phyloP scores from a whole-genome alignment of 148 eudicot genomes.

The Cornus florida region DNA sequence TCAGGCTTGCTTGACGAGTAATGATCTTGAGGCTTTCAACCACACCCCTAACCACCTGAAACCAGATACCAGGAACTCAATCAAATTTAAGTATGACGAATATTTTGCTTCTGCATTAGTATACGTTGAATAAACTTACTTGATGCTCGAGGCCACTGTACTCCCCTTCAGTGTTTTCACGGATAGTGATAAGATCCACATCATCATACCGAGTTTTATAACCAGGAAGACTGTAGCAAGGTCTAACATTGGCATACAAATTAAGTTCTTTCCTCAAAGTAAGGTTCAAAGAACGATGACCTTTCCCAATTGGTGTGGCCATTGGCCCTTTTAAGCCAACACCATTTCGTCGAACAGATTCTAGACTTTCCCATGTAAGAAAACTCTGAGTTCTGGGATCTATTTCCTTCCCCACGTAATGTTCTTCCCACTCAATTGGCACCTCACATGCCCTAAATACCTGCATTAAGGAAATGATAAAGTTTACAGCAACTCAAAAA shows the following conservation, averaged over 20 bases:
- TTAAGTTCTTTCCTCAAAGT: conserved; percentile 93
- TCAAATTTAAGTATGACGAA: not conserved
- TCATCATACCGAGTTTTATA: conserved; percentile 94
- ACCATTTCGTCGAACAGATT: conserved; percentile 77
- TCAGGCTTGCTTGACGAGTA: conserved; percentile 94
- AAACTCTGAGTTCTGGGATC: conserved; percentile 96
- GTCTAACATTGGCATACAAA: conserved; percentile 96
- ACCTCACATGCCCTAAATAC: conserved; percentile 72
- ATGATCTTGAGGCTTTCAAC: conserved; percentile 97
- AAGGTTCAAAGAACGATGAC: conserved; percentile 96
- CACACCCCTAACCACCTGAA: conserved; percentile 94
- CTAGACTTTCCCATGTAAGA: conserved; percentile 94
- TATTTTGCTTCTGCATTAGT: not conserved
- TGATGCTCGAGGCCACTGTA: conserved; percentile 99
- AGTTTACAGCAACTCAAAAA: not conserved
- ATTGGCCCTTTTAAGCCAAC: conserved; percentile 97
- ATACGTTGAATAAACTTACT: conserved; percentile 37
- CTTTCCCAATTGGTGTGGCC: conserved; percentile 99
- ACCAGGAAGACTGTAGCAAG: conserved; percentile 97
- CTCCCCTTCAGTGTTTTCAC: conserved; percentile 99
- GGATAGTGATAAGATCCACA: conserved; percentile 90
- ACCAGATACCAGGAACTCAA: conserved; percentile 12
- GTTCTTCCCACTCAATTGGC: conserved; percentile 98
- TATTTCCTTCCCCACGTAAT: conserved; percentile 78
- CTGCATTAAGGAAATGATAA: conserved; percentile 34